These are phyloP conservation scores for Didymosphaeria variabile DNA, from an alignment of 2,329 filamentous ascomycete species.

Conservation along the genomic window DNA sequence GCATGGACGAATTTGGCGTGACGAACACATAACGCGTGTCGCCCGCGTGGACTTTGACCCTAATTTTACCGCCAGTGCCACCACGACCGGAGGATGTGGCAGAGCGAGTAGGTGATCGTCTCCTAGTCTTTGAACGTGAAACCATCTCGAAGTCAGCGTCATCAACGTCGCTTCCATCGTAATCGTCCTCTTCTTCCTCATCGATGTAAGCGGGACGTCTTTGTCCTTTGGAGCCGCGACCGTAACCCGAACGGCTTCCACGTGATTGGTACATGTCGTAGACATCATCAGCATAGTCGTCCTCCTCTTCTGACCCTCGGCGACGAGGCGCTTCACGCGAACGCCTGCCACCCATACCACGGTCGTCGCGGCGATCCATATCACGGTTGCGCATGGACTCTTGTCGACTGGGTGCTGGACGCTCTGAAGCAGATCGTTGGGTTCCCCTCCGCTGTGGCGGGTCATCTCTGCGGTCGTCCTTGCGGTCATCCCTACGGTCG, in stretches of 20 bases:
- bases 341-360: constrained; percentile 7
- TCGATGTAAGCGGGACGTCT: constrained; percentile 72
- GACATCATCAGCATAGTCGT: constrained; percentile 67
- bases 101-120: constrained; percentile 54
- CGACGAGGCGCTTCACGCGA: constrained; percentile 32
- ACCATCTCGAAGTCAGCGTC: constrained; percentile 85
- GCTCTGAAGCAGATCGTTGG: constrained; percentile 55
- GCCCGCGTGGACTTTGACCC: constrained; percentile 86
- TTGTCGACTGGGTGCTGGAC: constrained; percentile 50
- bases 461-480: constrained; percentile 41
- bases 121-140: constrained; percentile 54
- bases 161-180: constrained; percentile 76
- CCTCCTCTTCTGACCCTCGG: constrained; percentile 60
- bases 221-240: constrained; percentile 49
- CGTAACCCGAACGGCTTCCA: constrained; percentile 37
- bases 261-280: constrained; percentile 70
- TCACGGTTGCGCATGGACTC: constrained; percentile 45
- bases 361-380: constrained; percentile 25
- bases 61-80: constrained; percentile 70
- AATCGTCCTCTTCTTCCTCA: constrained; percentile 80
- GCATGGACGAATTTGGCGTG: constrained; percentile 74
- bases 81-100: constrained; percentile 60
- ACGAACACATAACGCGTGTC: constrained; percentile 96
- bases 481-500: constrained; percentile 52
- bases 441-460: constrained; percentile 47